A percentile compares a stretch with the other conserved stretches of the same genome.
Evolutionary conservation across 192 early-diverging fungal species (phyloP).

Genomic region (Coemansia sp.): DNA sequence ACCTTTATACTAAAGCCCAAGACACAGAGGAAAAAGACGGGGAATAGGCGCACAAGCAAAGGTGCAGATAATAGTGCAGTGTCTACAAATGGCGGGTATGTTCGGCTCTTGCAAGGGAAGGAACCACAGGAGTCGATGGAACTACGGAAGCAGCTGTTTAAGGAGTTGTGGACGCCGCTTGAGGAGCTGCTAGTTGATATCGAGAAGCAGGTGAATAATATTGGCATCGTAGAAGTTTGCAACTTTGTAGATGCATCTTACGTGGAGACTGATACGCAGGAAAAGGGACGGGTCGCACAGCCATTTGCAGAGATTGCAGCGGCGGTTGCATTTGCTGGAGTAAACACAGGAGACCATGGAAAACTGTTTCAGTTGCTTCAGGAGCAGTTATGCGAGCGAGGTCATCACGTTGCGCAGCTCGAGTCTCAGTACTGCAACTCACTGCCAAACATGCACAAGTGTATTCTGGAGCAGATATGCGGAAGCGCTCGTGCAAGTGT

Average conservation of each 20-base stretch:
- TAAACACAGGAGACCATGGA: constrained; percentile 74
- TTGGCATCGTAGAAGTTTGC: constrained; percentile 58
- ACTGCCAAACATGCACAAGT: constrained; percentile 60
- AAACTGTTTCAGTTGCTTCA: constrained; percentile 68
- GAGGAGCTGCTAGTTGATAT: constrained; percentile 35
- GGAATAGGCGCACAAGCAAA: constrained; percentile 1
- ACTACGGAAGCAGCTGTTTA: constrained; percentile 54
- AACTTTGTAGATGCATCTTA: constrained; percentile 64
- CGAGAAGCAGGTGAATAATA: constrained; percentile 58
- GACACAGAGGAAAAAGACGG: constrained; percentile 1
- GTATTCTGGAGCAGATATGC: constrained; percentile 71
- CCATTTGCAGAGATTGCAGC: constrained; percentile 70
- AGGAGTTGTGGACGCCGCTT: constrained; percentile 57
- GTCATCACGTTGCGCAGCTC: constrained; percentile 62
- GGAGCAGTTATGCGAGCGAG: constrained; percentile 22
- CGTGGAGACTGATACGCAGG: constrained; percentile 22
- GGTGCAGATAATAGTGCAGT: constrained; percentile 3
- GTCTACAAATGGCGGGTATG: constrained; percentile 57
- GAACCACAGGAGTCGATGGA: constrained; percentile 58
- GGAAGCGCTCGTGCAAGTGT: constrained; percentile 23
- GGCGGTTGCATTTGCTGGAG: constrained; percentile 70
- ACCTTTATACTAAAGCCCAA: constrained; percentile 52
- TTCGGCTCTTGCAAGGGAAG: constrained; percentile 58
- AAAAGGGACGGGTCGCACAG: constrained; percentile 47
- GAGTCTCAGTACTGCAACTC: constrained; percentile 69